A percentile compares a stretch with the other conserved stretches of the same genome.
phyloP scores from a whole-genome alignment of 345 rosid species.

The Trapa bicornis region DNA sequence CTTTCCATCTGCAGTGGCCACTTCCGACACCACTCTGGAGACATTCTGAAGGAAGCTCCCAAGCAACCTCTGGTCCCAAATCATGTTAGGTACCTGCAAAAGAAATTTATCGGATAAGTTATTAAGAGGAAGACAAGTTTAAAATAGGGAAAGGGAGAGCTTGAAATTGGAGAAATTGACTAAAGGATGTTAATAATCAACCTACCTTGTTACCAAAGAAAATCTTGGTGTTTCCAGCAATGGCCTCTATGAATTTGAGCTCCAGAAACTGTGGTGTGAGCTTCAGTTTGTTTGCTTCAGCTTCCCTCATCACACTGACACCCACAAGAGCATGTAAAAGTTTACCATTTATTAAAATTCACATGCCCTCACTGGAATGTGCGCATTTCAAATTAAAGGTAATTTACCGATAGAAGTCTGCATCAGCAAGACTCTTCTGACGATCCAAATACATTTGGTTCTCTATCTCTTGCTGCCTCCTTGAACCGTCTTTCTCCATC shows the following conservation, averaged over 20 bases:
- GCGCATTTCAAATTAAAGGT: neutral
- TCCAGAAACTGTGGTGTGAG: slow-evolving; percentile 86
- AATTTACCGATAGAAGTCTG: slow-evolving; percentile 65
- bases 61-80: slow-evolving; percentile 75
- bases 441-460: slow-evolving; percentile 70
- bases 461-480: slow-evolving; percentile 72
- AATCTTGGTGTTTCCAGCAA: slow-evolving; percentile 72
- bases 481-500: slow-evolving; percentile 73
- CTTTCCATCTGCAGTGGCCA: slow-evolving; percentile 5
- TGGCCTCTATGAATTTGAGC: slow-evolving; percentile 76
- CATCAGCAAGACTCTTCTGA: slow-evolving; percentile 74
- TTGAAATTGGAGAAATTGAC: neutral
- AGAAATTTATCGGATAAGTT: neutral
- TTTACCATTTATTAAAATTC: neutral
- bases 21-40: slow-evolving; percentile 10
- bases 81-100: slow-evolving; percentile 66
- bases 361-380: neutral
- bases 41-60: slow-evolving; percentile 55
- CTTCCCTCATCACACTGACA: slow-evolving; percentile 59
- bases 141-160: neutral
- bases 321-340: neutral
- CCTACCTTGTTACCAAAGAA: slow-evolving; percentile 83
- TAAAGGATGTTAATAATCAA: neutral
- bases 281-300: slow-evolving; percentile 84
- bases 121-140: neutral